Conservation (phyloP, 257 asterid genomes). For the Avicennia marina region DNA sequence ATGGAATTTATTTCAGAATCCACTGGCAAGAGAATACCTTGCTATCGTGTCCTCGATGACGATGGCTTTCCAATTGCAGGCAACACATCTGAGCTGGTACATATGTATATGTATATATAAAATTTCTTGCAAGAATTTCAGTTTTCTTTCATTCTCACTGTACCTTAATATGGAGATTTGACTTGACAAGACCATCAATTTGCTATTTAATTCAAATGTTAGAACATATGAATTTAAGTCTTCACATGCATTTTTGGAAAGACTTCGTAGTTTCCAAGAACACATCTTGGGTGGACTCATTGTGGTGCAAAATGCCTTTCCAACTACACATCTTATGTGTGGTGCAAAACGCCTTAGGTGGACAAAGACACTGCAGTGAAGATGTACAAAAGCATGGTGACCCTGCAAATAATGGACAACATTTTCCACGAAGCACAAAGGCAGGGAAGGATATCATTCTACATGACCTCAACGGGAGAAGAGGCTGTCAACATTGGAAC, state of each 20-base stretch:
- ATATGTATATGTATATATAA: too few species aligned
- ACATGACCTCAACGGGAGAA: conserved; percentile 75
- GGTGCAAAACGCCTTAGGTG: conserved; percentile 43
- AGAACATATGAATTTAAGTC: too few species aligned
- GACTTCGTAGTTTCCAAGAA: too few species aligned
- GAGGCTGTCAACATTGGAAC: conserved; percentile 86
- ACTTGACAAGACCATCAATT: too few species aligned
- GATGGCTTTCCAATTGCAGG: conserved; percentile 55
- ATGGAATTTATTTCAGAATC: conserved; percentile 68
- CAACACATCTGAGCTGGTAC: conserved; percentile 56
- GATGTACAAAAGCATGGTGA: conserved; percentile 72
- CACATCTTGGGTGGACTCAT: too few species aligned
- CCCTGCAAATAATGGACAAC: conserved; percentile 70
- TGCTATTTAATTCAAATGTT: too few species aligned
- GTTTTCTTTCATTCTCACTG: not conserved
- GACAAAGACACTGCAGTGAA: conserved; percentile 64
- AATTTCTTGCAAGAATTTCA: too few species aligned
- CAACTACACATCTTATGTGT: too few species aligned
- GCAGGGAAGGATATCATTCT: conserved; percentile 83
- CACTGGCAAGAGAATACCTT: conserved; percentile 62
- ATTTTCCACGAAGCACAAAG: conserved; percentile 83
- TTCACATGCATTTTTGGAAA: too few species aligned
- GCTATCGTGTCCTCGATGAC: conserved; percentile 81
- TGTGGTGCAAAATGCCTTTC: too few species aligned
- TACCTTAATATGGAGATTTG: not conserved